Evolutionary conservation across 1,284 basidiomycete species (phyloP), one percentile per base, ranked within the genome.

Genomic region (Cystobasidiaceae sp.): DNA sequence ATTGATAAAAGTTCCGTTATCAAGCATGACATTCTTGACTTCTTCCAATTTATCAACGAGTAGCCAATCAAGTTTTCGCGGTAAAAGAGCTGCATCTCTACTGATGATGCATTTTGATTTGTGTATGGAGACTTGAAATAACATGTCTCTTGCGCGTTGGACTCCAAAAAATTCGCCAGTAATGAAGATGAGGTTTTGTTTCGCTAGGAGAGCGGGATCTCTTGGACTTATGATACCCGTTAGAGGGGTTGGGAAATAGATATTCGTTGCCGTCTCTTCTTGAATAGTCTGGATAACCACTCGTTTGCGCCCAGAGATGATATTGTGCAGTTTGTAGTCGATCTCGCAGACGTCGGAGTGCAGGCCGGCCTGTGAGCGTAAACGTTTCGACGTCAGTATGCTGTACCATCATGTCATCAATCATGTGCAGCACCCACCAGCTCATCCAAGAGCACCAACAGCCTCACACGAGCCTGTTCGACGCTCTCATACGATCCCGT

Each of bases 11-110:
- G 94, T 96, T 39, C 90, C 90, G 71, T 97, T 97, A 80, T 97
- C 94, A 73, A 86, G 86, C 93, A 97, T 97, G 75, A 93, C 85
- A 23, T 85, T 82, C 76, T 87, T 90, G 71, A 97, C 80, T 71
- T 96, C 92, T 65, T 97, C 93, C 32, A 89, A 82, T 44, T 89
- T 86, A 77, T 98, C 92, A 19, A 88, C 88, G 63, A 97, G 85
- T 84, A 98, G 88, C 93, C 94, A 97, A 75, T 98, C 94, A 70
- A 98, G 82, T 78, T 98, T 98, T 69, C 94, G 87, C 39, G 96
- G 94, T 30, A 97, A 82, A 68, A 97, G 88, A 11, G 91, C 89
- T 3, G 91, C 92, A 75, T 97, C 93, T 68, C 93, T 82, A 19
- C 93, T 93, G 67, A 97, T 88, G 70, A 96, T 85, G 55, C 85